These are phyloP conservation scores for Hericium coralloides DNA, from an alignment of 768 basidiomycete genomes.

Conservation along the genomic window DNA sequence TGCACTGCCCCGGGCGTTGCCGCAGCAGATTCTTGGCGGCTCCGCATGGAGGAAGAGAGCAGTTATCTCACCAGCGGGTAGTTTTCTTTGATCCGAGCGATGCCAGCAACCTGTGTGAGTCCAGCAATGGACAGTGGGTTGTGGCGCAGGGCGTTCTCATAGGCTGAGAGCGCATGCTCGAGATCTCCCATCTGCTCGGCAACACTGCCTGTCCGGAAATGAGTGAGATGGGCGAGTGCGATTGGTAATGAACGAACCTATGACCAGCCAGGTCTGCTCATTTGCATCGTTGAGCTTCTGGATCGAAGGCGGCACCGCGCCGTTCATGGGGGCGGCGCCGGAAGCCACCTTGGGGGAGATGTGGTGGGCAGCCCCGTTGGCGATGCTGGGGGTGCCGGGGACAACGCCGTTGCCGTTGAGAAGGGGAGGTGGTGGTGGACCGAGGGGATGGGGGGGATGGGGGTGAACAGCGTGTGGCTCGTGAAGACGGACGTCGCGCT, in stretches of 20 bases:
- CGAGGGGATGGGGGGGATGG: conserved; percentile 34
- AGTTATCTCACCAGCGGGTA: conserved; percentile 74
- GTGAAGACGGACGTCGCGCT: conserved; percentile 57
- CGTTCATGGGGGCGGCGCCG: conserved; percentile 15
- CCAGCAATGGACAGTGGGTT: conserved; percentile 87
- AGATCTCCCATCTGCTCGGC: conserved; percentile 94
- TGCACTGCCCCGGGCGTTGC: conserved; percentile 3
- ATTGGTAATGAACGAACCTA: conserved; percentile 44
- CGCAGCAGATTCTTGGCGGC: background rate
- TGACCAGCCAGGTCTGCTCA: conserved; percentile 92
- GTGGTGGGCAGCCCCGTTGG: conserved; percentile 32
- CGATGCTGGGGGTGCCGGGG: conserved; percentile 30
- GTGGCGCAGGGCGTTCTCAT: conserved; percentile 93
- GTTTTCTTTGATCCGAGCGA: conserved; percentile 96
- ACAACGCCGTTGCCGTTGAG: conserved; percentile 46
- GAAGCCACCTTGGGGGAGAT: conserved; percentile 27
- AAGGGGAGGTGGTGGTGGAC: conserved; percentile 34
- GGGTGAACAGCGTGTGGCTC: conserved; percentile 40
- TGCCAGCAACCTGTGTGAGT: conserved; percentile 89
- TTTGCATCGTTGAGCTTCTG: conserved; percentile 80
- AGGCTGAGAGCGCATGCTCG: conserved; percentile 86
- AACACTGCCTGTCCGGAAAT: conserved; percentile 63
- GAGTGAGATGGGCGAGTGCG: conserved; percentile 10
- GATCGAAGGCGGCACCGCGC: conserved; percentile 35
- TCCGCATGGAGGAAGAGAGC: background rate